Conservation (phyloP, 345 rosid species). For the Eucalyptus curtisii region DNA sequence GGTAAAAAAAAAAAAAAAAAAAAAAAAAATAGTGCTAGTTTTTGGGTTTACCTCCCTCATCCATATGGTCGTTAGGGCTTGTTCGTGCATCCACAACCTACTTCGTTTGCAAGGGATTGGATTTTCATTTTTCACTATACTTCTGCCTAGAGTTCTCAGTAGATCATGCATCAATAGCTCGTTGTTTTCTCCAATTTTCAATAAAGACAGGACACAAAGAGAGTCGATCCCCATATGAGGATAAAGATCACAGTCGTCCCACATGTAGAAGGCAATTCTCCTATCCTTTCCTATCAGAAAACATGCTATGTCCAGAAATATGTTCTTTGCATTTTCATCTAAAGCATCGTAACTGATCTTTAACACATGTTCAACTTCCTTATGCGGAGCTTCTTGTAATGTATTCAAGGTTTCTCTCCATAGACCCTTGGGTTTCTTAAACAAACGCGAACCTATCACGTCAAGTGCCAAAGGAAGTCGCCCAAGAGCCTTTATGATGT, state of each 20-base stretch:
- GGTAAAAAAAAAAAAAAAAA: background rate
- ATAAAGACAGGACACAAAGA: background rate
- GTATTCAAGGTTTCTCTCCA: background rate
- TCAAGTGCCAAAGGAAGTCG: background rate
- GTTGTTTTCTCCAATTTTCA: background rate
- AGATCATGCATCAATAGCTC: background rate
- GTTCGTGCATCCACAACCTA: background rate
- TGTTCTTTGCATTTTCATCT: background rate
- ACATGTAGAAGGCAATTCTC: background rate
- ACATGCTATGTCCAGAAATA: background rate
- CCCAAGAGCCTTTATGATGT: background rate
- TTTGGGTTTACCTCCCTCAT: background rate
- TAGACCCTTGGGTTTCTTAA: background rate
- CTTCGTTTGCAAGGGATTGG: background rate
- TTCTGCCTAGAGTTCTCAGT: background rate
- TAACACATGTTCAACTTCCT: background rate
- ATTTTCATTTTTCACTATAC: background rate
- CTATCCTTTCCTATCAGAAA: background rate
- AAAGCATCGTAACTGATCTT: background rate
- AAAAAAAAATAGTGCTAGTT: background rate
- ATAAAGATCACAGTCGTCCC: background rate
- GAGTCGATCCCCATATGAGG: background rate
- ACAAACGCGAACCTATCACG: background rate
- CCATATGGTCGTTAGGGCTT: background rate
- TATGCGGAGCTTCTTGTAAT: background rate